phyloP scores from a whole-genome alignment of 345 rosid species.

The Citrus cavaleriei region DNA sequence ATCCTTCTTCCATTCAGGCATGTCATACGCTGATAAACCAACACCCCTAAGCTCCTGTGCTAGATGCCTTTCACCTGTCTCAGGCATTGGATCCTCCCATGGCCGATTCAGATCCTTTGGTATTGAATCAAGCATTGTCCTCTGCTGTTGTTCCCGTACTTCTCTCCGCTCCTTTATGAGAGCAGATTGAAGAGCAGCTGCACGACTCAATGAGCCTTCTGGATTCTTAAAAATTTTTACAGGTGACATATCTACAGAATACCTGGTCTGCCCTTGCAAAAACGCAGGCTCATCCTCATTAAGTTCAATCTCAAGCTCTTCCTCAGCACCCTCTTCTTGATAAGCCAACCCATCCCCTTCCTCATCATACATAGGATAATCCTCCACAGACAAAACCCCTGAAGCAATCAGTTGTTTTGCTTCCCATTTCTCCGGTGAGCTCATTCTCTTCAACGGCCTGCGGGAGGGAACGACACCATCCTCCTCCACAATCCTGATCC shows the following conservation, averaged over 20 bases:
- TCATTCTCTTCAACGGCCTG: slow-evolving; percentile 82
- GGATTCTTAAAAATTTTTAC: slow-evolving; percentile 94
- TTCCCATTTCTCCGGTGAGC: slow-evolving; percentile 87
- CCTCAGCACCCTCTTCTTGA: slow-evolving; percentile 85
- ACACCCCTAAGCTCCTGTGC: slow-evolving; percentile 93
- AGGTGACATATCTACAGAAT: slow-evolving; percentile 74
- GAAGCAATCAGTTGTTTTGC: slow-evolving; percentile 90
- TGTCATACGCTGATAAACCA: slow-evolving; percentile 81
- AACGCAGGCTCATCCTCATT: slow-evolving; percentile 89
- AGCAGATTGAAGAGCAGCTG: slow-evolving; percentile 93
- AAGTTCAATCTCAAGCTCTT: slow-evolving; percentile 89
- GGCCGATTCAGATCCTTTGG: slow-evolving; percentile 98
- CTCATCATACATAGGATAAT: slow-evolving; percentile 78
- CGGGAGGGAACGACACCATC: slow-evolving; percentile 45
- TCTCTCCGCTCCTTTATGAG: slow-evolving; percentile 84
- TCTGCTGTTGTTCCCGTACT: slow-evolving; percentile 77
- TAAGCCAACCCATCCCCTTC: slow-evolving; percentile 79
- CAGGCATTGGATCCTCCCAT: slow-evolving; percentile 97
- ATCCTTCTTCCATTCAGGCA: slow-evolving; percentile 97
- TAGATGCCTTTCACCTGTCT: slow-evolving; percentile 87
- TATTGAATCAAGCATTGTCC: slow-evolving; percentile 88
- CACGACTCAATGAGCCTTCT: slow-evolving; percentile 87
- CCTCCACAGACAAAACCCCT: slow-evolving; percentile 56
- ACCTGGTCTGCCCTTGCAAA: slow-evolving; percentile 73
- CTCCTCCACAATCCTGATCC: slow-evolving; percentile 68